Conservation (phyloP, 2,329 filamentous ascomycete genomes). For the Rutstroemia sp. region DNA sequence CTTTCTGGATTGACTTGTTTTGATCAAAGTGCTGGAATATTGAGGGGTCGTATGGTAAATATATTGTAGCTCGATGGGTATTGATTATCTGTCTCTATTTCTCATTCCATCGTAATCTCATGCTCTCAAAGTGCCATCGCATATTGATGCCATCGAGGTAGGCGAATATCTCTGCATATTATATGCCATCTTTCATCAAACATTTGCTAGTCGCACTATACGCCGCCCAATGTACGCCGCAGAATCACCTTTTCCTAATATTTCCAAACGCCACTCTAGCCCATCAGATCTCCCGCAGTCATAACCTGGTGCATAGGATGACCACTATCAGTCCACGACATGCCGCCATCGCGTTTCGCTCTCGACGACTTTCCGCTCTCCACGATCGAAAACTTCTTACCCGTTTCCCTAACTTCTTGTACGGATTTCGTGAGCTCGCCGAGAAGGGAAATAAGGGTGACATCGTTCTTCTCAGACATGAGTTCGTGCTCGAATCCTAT, state of each 20-base stretch:
- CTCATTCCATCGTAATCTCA: slow-evolving; percentile 7
- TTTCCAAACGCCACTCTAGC: not conserved
- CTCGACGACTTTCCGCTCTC: slow-evolving; percentile 24
- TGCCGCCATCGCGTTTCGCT: slow-evolving; percentile 8
- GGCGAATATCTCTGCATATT: no score
- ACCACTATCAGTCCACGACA: not conserved
- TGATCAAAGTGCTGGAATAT: no score
- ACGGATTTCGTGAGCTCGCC: slow-evolving; percentile 68
- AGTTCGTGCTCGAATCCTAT: slow-evolving; percentile 63
- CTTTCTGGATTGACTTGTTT: no score
- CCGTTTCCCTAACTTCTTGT: slow-evolving; percentile 62
- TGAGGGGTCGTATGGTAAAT: not conserved
- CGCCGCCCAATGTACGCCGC: not conserved
- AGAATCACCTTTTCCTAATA: not conserved
- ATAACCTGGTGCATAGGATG: slow-evolving; percentile 10
- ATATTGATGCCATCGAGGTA: not conserved
- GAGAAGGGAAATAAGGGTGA: slow-evolving; percentile 69
- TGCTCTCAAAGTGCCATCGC: not conserved
- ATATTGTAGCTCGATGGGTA: not conserved
- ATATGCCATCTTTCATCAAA: slow-evolving; percentile 1
- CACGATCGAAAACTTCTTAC: slow-evolving; percentile 62
- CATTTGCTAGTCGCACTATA: not conserved
- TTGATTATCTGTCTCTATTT: slow-evolving; percentile 1
- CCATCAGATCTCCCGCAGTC: slow-evolving; percentile 12
- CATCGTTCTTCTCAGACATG: slow-evolving; percentile 74